Conservation (phyloP, 2,329 filamentous ascomycete species). For the Xylaria sp. region DNA sequence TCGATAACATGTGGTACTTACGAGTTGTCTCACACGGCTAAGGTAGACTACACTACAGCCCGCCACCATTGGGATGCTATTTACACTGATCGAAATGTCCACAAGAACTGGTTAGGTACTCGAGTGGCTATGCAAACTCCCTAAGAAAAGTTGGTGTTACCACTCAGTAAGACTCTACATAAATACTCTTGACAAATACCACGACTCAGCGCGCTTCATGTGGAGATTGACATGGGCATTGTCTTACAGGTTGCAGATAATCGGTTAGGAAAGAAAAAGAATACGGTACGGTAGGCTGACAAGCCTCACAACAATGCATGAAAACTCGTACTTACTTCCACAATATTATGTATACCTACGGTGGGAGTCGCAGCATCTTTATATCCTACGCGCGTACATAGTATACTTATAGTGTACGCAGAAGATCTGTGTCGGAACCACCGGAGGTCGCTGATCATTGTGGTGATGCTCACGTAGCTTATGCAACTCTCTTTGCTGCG, state of each 20-base stretch:
- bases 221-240: neutral
- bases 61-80: neutral
- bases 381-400: no score
- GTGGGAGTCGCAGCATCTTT: no score
- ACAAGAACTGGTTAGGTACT: neutral
- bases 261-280: neutral
- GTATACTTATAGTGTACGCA: no score
- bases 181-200: neutral
- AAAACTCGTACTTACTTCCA: neutral
- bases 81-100: neutral
- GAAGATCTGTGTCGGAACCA: neutral
- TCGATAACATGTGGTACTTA: neutral
- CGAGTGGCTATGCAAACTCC: neutral
- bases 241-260: neutral
- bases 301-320: neutral
- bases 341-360: no score
- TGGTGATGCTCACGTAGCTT: neutral
- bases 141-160: neutral
- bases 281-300: neutral
- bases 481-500: constrained; percentile 5
- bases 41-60: neutral
- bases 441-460: neutral
- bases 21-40: no score
- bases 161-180: neutral
- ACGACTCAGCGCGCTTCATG: neutral